Percentiles rank a stretch among this genome's conserved stretches.
Conservation (phyloP, 371 early-diverging fungal species). For the Mucor indicus region DNA sequence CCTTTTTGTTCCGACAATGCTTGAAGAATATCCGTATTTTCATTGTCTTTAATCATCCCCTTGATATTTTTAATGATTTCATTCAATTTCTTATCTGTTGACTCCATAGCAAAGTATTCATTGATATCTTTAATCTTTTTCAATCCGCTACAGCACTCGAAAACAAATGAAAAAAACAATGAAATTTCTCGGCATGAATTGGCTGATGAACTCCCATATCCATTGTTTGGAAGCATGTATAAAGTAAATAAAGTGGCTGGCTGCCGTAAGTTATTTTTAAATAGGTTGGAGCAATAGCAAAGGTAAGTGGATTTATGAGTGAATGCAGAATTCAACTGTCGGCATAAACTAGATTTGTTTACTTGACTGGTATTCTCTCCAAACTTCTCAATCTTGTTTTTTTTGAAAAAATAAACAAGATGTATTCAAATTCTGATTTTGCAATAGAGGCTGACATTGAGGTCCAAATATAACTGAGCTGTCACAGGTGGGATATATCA, state of each 20-base stretch:
- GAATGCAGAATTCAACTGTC: conserved; percentile 3
- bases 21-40: conserved; percentile 2
- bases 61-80: conserved; percentile 1
- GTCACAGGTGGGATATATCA: conserved; percentile 1
- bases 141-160: conserved; percentile 1
- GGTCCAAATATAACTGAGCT: conserved; percentile 1
- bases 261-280: conserved; percentile 2
- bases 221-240: conserved; percentile 4
- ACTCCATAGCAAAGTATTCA: neutral
- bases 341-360: neutral
- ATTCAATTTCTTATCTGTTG: conserved; percentile 1
- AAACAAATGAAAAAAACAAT: neutral
- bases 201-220: conserved; percentile 1
- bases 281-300: conserved; percentile 1
- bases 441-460: neutral
- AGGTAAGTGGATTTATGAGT: conserved; percentile 3
- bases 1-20: conserved; percentile 3
- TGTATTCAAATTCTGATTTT: neutral
- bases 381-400: conserved; percentile 1
- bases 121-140: neutral
- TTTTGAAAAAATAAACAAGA: conserved; percentile 2
- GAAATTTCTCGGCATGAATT: conserved; percentile 4
- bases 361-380: neutral
- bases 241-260: conserved; percentile 2
- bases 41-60: neutral